phyloP scores from a whole-genome alignment of 2,329 filamentous ascomycete genomes.

The Botrytis paeoniae region DNA sequence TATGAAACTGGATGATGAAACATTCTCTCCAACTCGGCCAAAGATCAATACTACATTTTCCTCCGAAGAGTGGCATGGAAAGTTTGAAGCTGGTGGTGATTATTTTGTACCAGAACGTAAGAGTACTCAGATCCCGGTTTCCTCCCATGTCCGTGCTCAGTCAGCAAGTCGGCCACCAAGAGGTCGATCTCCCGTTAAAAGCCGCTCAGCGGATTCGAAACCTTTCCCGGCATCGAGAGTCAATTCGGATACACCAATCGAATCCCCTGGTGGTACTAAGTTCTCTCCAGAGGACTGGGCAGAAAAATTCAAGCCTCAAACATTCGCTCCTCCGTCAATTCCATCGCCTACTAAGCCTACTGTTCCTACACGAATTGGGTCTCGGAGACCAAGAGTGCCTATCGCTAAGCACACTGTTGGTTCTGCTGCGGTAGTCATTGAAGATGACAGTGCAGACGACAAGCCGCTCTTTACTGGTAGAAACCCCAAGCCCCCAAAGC shows the following conservation, averaged over 20 bases:
- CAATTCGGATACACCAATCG: conserved; percentile 24
- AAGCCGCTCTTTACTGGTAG: conserved; percentile 36
- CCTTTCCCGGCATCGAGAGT: conserved; percentile 20
- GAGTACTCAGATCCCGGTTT: conserved; percentile 19
- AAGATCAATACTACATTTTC: conserved; percentile 60
- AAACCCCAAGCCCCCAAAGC: conserved; percentile 24
- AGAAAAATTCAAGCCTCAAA: conserved; percentile 35
- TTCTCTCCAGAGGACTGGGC: conserved; percentile 37
- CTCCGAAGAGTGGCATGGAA: conserved; percentile 45
- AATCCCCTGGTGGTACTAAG: conserved; percentile 35
- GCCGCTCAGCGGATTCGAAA: conserved; percentile 27
- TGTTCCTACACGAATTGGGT: conserved; percentile 21
- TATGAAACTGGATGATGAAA: conserved; percentile 46
- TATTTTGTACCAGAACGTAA: conserved; percentile 34
- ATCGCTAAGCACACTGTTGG: conserved; percentile 32
- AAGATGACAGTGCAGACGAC: conserved; percentile 33
- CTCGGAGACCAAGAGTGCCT: conserved; percentile 27
- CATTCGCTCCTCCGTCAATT: conserved; percentile 34
- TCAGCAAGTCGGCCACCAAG: conserved; percentile 32
- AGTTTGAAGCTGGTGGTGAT: conserved; percentile 36
- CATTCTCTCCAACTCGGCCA: conserved; percentile 40
- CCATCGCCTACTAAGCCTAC: conserved; percentile 19
- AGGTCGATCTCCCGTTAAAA: conserved; percentile 36
- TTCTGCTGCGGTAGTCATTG: conserved; percentile 33
- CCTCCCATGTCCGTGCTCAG: conserved; percentile 28